These are phyloP conservation scores for Tuber brumale DNA, from an alignment of 495 filamentous ascomycete species.

Conservation along the genomic window DNA sequence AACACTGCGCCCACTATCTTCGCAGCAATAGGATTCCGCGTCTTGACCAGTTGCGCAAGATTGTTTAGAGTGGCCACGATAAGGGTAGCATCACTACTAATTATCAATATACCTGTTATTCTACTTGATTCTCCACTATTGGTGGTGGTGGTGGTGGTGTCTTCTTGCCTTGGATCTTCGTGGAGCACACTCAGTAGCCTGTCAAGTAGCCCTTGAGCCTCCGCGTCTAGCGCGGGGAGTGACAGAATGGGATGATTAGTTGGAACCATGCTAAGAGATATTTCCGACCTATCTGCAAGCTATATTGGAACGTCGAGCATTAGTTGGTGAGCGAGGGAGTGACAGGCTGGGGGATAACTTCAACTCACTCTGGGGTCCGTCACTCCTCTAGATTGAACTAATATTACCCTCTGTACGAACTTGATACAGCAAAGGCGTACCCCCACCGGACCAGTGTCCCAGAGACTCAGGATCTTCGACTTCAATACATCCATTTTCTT, in stretches of 20 bases:
- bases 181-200: slow-evolving; percentile 80
- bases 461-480: slow-evolving; percentile 73
- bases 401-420: slow-evolving; percentile 86
- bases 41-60: slow-evolving; percentile 70
- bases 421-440: slow-evolving; percentile 93
- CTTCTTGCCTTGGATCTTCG: slow-evolving; percentile 67
- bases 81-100: slow-evolving; percentile 70
- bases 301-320: slow-evolving; percentile 42
- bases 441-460: slow-evolving; percentile 71
- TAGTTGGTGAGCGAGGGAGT: slow-evolving; percentile 38
- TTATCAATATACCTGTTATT: slow-evolving; percentile 25
- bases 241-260: slow-evolving; percentile 70
- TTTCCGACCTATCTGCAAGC: slow-evolving; percentile 78
- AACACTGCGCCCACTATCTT: slow-evolving; percentile 78
- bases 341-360: slow-evolving; percentile 12
- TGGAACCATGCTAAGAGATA: slow-evolving; percentile 78
- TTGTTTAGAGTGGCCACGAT: slow-evolving; percentile 89
- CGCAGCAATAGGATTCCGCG: slow-evolving; percentile 68
- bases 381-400: slow-evolving; percentile 81
- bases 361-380: slow-evolving; percentile 73
- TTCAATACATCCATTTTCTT: slow-evolving; percentile 84
- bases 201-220: slow-evolving; percentile 82
- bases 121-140: slow-evolving; percentile 1
- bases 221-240: slow-evolving; percentile 75
- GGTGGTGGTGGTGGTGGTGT: slow-evolving; percentile 5